Percentiles rank a stretch among this genome's conserved stretches.
These are phyloP conservation scores for Curvularia eragrostidis DNA, from an alignment of 2,329 filamentous ascomycete species.

Conservation along the genomic window DNA sequence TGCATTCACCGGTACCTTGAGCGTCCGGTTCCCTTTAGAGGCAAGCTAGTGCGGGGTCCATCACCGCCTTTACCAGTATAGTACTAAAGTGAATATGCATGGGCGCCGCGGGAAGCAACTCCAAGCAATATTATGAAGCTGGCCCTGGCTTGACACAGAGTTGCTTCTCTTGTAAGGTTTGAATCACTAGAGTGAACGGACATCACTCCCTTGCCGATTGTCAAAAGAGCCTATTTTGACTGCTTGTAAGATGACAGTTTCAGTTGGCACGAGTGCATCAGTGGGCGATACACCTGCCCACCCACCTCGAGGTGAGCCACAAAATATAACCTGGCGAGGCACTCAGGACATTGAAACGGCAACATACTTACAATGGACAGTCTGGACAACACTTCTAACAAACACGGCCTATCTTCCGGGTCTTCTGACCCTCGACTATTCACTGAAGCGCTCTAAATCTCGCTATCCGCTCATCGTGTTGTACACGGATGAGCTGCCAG, in stretches of 20 bases:
- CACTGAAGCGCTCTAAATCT: slow-evolving; percentile 71
- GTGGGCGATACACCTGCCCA: background rate
- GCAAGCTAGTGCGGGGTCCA: background rate
- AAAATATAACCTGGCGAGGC: background rate
- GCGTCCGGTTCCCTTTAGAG: background rate
- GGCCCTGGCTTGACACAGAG: too few species aligned
- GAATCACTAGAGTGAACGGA: background rate
- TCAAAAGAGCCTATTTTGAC: background rate
- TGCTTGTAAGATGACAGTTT: background rate
- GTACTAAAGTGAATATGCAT: background rate
- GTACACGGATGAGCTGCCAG: slow-evolving; percentile 78
- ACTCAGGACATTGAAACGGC: background rate
- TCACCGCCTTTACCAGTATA: background rate
- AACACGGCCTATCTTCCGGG: slow-evolving; percentile 82
- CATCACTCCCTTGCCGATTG: background rate
- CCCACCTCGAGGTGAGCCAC: slow-evolving; percentile 1
- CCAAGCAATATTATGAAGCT: background rate
- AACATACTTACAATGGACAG: slow-evolving; percentile 50
- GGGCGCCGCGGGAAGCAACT: background rate
- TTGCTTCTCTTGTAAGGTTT: background rate
- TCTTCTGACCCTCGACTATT: slow-evolving; percentile 79
- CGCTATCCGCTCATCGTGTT: slow-evolving; percentile 76
- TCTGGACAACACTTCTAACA: slow-evolving; percentile 88
- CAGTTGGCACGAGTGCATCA: background rate
- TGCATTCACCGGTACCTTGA: background rate